phyloP scores from a whole-genome alignment of 1,284 basidiomycete genomes.

The Testicularia cyperi region DNA sequence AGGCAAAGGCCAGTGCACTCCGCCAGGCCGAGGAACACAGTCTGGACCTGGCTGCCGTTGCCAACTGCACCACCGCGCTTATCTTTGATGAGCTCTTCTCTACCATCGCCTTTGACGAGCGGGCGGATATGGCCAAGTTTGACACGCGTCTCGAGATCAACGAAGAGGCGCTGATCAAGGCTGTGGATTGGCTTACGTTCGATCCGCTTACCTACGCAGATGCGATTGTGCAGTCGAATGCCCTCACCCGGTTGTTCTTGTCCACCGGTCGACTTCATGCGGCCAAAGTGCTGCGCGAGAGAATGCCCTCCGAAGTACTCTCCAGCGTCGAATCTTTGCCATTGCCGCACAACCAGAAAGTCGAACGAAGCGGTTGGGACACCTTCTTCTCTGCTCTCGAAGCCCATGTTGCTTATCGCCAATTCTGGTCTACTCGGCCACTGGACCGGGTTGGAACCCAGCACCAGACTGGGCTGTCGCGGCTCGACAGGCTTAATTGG shows the following conservation, averaged over 20 bases:
- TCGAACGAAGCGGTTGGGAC: conserved; percentile 53
- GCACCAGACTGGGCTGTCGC: conserved; percentile 31
- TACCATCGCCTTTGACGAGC: conserved; percentile 19
- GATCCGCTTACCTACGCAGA: conserved; percentile 59
- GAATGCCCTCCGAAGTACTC: conserved; percentile 48
- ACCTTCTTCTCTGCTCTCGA: conserved; percentile 53
- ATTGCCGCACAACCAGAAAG: conserved; percentile 33
- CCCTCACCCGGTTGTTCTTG: conserved; percentile 49
- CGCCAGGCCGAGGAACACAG: conserved; percentile 78
- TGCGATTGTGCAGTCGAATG: conserved; percentile 55
- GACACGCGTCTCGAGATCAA: conserved; percentile 25
- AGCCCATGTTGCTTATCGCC: conserved; percentile 42
- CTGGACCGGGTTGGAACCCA: conserved; percentile 7
- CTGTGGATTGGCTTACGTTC: conserved; percentile 91
- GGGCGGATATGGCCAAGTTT: conserved; percentile 20
- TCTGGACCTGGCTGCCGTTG: conserved; percentile 79
- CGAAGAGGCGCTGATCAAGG: conserved; percentile 70
- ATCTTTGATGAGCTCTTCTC: conserved; percentile 66
- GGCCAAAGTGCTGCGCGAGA: conserved; percentile 47
- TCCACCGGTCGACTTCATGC: conserved; percentile 49
- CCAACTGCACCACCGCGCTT: conserved; percentile 76
- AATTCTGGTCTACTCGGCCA: conserved; percentile 42
- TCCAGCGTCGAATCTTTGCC: conserved; percentile 14
- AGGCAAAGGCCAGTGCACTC: conserved; percentile 74
- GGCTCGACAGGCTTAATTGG: conserved; percentile 43